Conservation (phyloP, 1,284 basidiomycete species). For the Ganoderma meredithae region DNA sequence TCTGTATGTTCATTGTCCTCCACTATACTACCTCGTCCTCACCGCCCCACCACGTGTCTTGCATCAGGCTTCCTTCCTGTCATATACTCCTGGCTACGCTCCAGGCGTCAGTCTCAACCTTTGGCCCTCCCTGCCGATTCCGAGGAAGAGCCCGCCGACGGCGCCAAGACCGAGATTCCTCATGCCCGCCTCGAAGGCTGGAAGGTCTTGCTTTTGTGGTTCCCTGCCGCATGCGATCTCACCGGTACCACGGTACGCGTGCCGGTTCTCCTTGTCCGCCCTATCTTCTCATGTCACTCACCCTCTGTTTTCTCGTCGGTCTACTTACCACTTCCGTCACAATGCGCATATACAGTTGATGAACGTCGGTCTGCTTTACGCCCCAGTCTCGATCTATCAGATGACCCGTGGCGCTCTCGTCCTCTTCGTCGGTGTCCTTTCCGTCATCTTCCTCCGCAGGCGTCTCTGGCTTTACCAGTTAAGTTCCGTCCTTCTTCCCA, state of each 20-base stretch:
- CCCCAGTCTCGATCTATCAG: constrained; percentile 97
- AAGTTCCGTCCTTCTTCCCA: constrained; percentile 30
- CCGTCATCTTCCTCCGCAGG: constrained; percentile 90
- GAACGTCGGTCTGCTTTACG: constrained; percentile 95
- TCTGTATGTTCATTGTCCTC: constrained; percentile 66
- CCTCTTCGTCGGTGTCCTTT: constrained; percentile 94
- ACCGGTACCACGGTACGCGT: constrained; percentile 82
- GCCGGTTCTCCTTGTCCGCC: constrained; percentile 17
- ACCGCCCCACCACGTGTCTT: constrained; percentile 38
- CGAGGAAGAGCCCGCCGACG: constrained; percentile 48
- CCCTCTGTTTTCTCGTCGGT: constrained; percentile 18
- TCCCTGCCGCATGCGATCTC: constrained; percentile 89
- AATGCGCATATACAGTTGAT: constrained; percentile 67
- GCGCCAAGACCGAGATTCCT: constrained; percentile 34
- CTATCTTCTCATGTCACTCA: constrained; percentile 24
- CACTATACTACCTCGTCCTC: constrained; percentile 26
- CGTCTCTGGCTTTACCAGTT: constrained; percentile 84
- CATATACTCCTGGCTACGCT: constrained; percentile 68
- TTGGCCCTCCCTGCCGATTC: constrained; percentile 65
- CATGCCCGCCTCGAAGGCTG: constrained; percentile 66
- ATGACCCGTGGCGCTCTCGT: constrained; percentile 98
- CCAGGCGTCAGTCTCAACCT: constrained; percentile 53
- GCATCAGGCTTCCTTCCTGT: constrained; percentile 82
- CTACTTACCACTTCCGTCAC: constrained; percentile 33
- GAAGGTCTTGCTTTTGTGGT: constrained; percentile 81